phyloP scores from a whole-genome alignment of 1,284 basidiomycete genomes.

The Gymnopus androsaceus region DNA sequence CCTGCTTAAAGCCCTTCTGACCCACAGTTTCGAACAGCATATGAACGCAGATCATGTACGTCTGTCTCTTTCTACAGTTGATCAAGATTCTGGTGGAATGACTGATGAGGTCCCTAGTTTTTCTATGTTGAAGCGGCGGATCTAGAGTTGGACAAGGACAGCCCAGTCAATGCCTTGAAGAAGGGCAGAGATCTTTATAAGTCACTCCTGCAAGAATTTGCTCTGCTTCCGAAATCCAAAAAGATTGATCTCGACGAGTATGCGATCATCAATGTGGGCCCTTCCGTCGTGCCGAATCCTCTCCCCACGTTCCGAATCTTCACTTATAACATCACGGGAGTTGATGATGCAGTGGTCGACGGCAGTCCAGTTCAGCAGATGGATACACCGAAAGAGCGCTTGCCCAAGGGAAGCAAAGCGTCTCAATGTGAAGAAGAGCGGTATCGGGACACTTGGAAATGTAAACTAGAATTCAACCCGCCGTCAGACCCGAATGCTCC shows the following conservation, averaged over 20 bases:
- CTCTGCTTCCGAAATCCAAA: slow-evolving; percentile 51
- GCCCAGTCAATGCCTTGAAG: slow-evolving; percentile 21
- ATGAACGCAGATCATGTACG: slow-evolving; percentile 79
- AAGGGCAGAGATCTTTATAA: slow-evolving; percentile 51
- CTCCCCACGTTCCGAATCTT: slow-evolving; percentile 82
- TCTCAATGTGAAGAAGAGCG: slow-evolving; percentile 52
- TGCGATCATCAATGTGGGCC: slow-evolving; percentile 75
- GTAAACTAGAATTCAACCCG: slow-evolving; percentile 58
- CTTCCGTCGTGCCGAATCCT: slow-evolving; percentile 86
- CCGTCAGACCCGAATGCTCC: slow-evolving; percentile 68
- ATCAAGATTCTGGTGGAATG: not conserved
- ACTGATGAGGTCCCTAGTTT: slow-evolving; percentile 44
- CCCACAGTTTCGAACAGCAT: slow-evolving; percentile 46
- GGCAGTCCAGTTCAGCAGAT: slow-evolving; percentile 22
- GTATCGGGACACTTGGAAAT: slow-evolving; percentile 60
- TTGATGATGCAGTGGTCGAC: slow-evolving; percentile 26
- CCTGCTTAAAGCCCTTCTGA: not conserved
- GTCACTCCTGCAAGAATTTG: slow-evolving; percentile 57
- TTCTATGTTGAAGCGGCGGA: slow-evolving; percentile 62
- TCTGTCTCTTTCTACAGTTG: slow-evolving; percentile 15
- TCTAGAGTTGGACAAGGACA: slow-evolving; percentile 42
- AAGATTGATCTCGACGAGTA: slow-evolving; percentile 68
- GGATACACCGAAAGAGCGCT: slow-evolving; percentile 34
- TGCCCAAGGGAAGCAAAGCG: slow-evolving; percentile 47
- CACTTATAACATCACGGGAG: slow-evolving; percentile 72